Conservation (phyloP, 306 rosid species). For the Abrus precatorius region DNA sequence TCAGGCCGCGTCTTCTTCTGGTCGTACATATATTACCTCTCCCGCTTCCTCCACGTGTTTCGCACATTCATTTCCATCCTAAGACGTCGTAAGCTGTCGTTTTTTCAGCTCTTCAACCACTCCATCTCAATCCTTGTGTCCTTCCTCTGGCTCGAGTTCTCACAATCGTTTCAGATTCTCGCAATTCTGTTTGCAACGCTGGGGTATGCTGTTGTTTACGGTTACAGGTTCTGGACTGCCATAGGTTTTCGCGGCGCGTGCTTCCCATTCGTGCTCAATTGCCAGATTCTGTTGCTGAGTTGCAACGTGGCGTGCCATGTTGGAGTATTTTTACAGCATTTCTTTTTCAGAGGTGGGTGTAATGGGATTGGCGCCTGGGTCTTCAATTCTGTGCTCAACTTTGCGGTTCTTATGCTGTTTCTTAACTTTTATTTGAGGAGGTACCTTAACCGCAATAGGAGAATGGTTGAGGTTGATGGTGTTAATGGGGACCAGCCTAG, state of each 20-base stretch:
- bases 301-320: constrained; percentile 80
- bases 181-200: constrained; percentile 75
- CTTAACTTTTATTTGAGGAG: constrained; percentile 66
- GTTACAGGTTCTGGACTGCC: constrained; percentile 78
- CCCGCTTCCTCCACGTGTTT: constrained; percentile 79
- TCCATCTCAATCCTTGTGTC: constrained; percentile 66
- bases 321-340: constrained; percentile 70
- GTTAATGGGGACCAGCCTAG: neutral
- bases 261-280: constrained; percentile 69
- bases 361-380: constrained; percentile 88
- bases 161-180: constrained; percentile 82
- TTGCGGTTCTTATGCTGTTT: constrained; percentile 60
- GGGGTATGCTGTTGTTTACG: constrained; percentile 69
- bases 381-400: constrained; percentile 74
- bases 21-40: constrained; percentile 81
- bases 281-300: constrained; percentile 68
- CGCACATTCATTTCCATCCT: constrained; percentile 63
- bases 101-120: constrained; percentile 70
- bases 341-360: constrained; percentile 72
- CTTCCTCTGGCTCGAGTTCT: constrained; percentile 86
- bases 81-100: constrained; percentile 58
- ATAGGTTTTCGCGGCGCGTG: constrained; percentile 71
- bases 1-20: constrained; percentile 97
- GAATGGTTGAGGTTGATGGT: neutral
- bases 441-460: constrained; percentile 32